Base-by-base conservation (phyloP, 1,284 basidiomycete genomes). In the Ceratobasidium sp. region DNA sequence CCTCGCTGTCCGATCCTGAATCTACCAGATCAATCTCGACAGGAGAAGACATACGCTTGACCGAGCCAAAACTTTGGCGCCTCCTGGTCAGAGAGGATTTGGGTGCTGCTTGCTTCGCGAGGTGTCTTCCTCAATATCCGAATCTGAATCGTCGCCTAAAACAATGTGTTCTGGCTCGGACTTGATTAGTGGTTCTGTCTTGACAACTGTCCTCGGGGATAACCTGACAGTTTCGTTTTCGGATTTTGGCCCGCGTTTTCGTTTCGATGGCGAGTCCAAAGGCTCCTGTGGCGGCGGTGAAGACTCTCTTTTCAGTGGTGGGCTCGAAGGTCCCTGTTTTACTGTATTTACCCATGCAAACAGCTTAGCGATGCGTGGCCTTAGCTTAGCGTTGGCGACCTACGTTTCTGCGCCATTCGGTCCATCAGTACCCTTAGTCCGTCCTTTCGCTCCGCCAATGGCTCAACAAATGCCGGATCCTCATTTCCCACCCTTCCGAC, bases 401-500 rank as follows among this genome's bases (percentile, higher is more conserved):
- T 12, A 64, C 60, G 22, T 35, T 64, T 64, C 22, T 64, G 31
- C 8, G 35, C 45, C 45, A 64, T 52, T 75, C 88, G 91, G 5
- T 85, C 83, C 75, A 95, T 97, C 86, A 96, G 91, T 6, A 91
- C 90, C 76, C 90, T 84, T 71, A 98, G 94, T 2, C 94, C 94
- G 74, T 96, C 95, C 75, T 91, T 92, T 38, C 95, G 84, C 68
- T 86, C 81, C 3, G 86, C 80, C 20, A 97, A 79, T 0, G 95
- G 94, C 73, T 92, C 83, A 55, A 98, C 88, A 77, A 93, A 96
- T 1, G 87, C 86, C 0, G 89, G 79, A 5, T 92, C 92, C 75
- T 96, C 91, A 2, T 82, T 87, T 5, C 94, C 93, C 2, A 97
- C 90, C 79, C 92, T 96, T 0, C 95, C 95, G 0, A 98, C 89